Percentiles rank a stretch among this genome's conserved stretches.
phyloP scores from a whole-genome alignment of 352 stramenopile genomes.

The Globisporangium okanoganense region DNA sequence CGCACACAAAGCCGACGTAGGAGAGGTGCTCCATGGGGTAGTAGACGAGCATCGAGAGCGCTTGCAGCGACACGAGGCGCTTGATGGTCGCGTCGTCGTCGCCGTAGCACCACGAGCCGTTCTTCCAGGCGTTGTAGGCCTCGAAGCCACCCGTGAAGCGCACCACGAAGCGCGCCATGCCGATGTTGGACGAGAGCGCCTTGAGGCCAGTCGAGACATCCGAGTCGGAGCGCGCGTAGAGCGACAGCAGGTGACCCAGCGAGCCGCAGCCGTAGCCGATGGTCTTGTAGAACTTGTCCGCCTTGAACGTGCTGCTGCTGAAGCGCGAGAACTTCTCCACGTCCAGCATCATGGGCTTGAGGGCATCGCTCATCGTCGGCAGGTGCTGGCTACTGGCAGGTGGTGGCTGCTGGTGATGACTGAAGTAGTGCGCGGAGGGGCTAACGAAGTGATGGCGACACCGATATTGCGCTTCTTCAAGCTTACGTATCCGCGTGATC shows the following conservation, averaged over 20 bases:
- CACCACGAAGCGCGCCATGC: slow-evolving; percentile 74
- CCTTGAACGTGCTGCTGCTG: slow-evolving; percentile 49
- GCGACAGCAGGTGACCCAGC: slow-evolving; percentile 48
- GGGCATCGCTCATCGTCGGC: slow-evolving; percentile 6
- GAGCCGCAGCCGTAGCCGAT: slow-evolving; percentile 68
- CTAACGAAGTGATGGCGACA: background rate
- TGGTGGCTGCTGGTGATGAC: background rate
- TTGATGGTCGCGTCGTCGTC: slow-evolving; percentile 66
- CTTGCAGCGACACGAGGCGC: slow-evolving; percentile 57
- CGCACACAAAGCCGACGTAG: slow-evolving; percentile 81
- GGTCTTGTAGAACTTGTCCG: slow-evolving; percentile 85
- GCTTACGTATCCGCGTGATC: slow-evolving; percentile 10
- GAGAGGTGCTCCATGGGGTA: slow-evolving; percentile 84
- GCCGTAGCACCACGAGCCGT: slow-evolving; percentile 70
- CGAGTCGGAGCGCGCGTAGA: slow-evolving; percentile 40
- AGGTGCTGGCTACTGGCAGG: too few species aligned
- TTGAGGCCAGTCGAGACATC: slow-evolving; percentile 53
- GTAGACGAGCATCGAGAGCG: slow-evolving; percentile 81
- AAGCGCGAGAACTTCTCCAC: slow-evolving; percentile 71
- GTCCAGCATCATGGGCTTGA: slow-evolving; percentile 31
- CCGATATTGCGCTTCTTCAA: slow-evolving; percentile 9
- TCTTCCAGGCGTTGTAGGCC: slow-evolving; percentile 67
- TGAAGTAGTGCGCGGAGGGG: background rate
- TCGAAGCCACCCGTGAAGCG: slow-evolving; percentile 77
- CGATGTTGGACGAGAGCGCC: slow-evolving; percentile 66